These are phyloP conservation scores for Annulohypoxylon nitens DNA, from an alignment of 495 filamentous ascomycete genomes.

Conservation along the genomic window DNA sequence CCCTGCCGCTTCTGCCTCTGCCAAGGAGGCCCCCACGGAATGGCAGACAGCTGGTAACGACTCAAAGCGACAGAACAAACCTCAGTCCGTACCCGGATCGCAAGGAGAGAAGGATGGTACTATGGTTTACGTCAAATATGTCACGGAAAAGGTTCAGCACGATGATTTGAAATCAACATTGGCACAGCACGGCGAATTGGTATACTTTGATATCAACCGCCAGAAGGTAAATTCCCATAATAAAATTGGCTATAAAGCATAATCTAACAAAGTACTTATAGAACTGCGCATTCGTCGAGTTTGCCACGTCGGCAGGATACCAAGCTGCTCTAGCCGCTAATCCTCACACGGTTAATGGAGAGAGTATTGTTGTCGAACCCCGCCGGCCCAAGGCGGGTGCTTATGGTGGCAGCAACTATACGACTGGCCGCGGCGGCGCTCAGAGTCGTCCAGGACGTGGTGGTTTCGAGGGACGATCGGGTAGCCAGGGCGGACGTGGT, in stretches of 20 bases:
- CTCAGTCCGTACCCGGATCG: constrained; percentile 63
- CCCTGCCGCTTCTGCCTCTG: constrained; percentile 32
- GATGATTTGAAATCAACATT: constrained; percentile 75
- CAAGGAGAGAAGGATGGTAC: constrained; percentile 74
- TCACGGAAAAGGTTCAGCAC: constrained; percentile 83
- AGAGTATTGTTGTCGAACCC: constrained; percentile 88
- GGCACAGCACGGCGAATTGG: constrained; percentile 79
- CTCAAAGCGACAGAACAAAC: constrained; percentile 82
- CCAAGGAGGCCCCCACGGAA: constrained; percentile 65
- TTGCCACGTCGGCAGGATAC: constrained; percentile 81
- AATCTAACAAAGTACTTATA: constrained; percentile 56
- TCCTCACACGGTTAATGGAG: constrained; percentile 84
- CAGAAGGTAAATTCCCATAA: constrained; percentile 75
- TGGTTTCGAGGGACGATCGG: constrained; percentile 69
- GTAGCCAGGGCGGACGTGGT: constrained; percentile 74
- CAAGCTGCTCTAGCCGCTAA: constrained; percentile 84
- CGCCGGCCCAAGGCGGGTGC: constrained; percentile 80
- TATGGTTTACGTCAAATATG: constrained; percentile 92
- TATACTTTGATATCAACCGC: constrained; percentile 90
- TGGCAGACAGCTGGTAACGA: constrained; percentile 90
- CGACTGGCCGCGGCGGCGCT: constrained; percentile 68
- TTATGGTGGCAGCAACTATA: constrained; percentile 74
- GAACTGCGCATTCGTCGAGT: constrained; percentile 98
- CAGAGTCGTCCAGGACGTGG: constrained; percentile 74
- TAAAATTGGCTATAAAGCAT: constrained; percentile 10